Conservation (phyloP, 176 grass and related monocot genomes). For the Poa pratensis region DNA sequence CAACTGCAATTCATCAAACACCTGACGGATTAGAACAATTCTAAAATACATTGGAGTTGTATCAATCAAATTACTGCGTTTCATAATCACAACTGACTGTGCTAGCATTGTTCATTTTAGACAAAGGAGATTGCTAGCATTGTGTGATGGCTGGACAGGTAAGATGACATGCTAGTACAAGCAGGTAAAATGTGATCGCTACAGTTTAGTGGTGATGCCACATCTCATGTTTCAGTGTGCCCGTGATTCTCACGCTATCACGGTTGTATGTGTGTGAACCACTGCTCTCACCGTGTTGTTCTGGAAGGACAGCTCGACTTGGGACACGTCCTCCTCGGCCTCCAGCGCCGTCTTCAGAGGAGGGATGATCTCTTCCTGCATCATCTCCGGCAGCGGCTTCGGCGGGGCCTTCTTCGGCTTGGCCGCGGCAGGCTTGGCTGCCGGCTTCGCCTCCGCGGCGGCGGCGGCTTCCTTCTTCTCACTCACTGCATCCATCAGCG, state of each 20-base stretch:
- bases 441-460: slow-evolving; percentile 47
- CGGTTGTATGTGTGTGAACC: neutral
- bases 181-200: neutral
- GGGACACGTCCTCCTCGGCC: slow-evolving; percentile 72
- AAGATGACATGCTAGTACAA: neutral
- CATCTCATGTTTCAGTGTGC: neutral
- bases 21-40: neutral
- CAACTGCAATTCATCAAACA: slow-evolving; percentile 58
- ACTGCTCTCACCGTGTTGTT: slow-evolving; percentile 80
- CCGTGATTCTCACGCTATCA: neutral
- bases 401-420: slow-evolving; percentile 77
- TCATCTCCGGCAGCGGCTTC: slow-evolving; percentile 85
- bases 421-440: slow-evolving; percentile 41
- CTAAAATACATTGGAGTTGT: neutral
- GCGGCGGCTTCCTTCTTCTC: slow-evolving; percentile 49
- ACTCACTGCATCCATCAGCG: slow-evolving; percentile 22
- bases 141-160: neutral
- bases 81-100: neutral
- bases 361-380: slow-evolving; percentile 92
- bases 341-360: slow-evolving; percentile 65
- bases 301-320: slow-evolving; percentile 76
- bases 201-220: neutral
- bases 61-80: neutral
- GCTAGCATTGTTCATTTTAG: neutral
- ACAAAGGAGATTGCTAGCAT: neutral